Percentiles rank a stretch among this genome's conserved stretches.
Conservation (phyloP, 2,329 filamentous ascomycete species). For the Scytalidium sp. region DNA sequence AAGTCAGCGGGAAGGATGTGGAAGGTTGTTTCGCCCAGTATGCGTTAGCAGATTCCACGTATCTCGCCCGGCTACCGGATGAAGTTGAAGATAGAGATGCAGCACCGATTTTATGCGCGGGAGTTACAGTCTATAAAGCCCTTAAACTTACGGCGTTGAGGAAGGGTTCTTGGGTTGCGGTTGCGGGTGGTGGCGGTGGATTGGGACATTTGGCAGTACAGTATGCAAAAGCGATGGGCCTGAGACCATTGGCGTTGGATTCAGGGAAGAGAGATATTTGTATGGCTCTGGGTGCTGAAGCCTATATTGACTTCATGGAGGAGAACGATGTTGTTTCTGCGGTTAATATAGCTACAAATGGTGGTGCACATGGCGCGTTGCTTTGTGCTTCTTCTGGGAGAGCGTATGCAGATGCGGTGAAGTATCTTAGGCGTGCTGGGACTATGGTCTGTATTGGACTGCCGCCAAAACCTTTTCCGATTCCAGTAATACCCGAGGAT, state of each 20-base stretch:
- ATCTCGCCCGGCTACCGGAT: conserved; percentile 65
- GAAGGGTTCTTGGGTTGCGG: conserved; percentile 36
- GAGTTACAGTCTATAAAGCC: conserved; percentile 60
- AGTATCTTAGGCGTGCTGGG: conserved; percentile 27
- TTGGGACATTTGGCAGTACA: conserved; percentile 58
- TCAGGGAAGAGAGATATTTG: conserved; percentile 55
- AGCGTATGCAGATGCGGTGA: conserved; percentile 41
- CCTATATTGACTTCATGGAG: conserved; percentile 58
- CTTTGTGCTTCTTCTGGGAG: conserved; percentile 45
- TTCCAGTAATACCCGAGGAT: background rate
- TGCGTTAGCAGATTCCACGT: conserved; percentile 56
- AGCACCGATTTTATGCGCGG: conserved; percentile 63
- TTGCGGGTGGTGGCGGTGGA: conserved; percentile 56
- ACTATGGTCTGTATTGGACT: conserved; percentile 1
- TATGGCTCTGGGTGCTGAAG: conserved; percentile 55
- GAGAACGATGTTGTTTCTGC: conserved; percentile 38
- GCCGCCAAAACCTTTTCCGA: background rate
- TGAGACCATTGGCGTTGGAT: conserved; percentile 61
- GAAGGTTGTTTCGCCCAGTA: conserved; percentile 70
- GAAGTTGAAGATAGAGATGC: conserved; percentile 53
- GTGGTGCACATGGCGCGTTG: conserved; percentile 56
- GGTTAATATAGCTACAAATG: conserved; percentile 51
- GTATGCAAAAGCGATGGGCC: conserved; percentile 51
- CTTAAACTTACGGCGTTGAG: conserved; percentile 55
- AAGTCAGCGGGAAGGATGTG: conserved; percentile 60